Base-by-base conservation (phyloP, 2,329 filamentous ascomycete species). In the Aspergillus sp. region DNA sequence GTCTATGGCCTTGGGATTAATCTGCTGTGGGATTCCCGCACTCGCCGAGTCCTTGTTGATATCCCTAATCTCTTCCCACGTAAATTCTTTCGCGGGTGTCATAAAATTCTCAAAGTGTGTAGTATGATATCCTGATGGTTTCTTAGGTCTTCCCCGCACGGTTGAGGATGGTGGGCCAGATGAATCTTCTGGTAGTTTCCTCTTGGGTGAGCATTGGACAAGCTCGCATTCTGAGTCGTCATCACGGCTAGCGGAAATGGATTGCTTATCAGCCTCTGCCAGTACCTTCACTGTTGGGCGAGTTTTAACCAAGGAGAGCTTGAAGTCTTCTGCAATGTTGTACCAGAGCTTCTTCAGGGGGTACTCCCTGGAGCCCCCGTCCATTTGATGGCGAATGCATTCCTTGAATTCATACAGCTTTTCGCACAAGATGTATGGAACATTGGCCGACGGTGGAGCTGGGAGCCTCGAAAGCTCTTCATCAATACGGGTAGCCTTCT, bases 341-440 rank as follows among this genome's bases (percentile, higher is more conserved):
- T 68, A 69, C 77, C 80, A 84, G 0, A 66, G 58, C 12, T 74
- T 77, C 7, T 75, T 72, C 56, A 84, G 77, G 0, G 69, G 58
- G n/a, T 76, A 76, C 3, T 68, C 58, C 0, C 70, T 66, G 1
- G 69, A 69, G 0, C 81, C 79, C 7, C 85, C 80, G 19, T 82
- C 77, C 6, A 90, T 73, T 1, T 86, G 77, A 0, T 77, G 74
- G 4, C 81, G 77, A 1, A 91, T 78, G 0, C 77, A 68, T 0
- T 78, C 74, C 0, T 83, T 81, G 59, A 93, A 87, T 0, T 75
- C 76, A 12, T 79, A 77, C 0, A 93, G 70, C 11, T 85, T 83
- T 2, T 82, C 81, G 19, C 82, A 81, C 0, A 96, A 81, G 9
- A 86, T 84, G 0, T 86, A 77, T n/a, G 86, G 82, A 0, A 91